These are phyloP conservation scores for Geotrichum cucujoidarum DNA, from an alignment of 1,139 yeast genomes.

Conservation along the genomic window DNA sequence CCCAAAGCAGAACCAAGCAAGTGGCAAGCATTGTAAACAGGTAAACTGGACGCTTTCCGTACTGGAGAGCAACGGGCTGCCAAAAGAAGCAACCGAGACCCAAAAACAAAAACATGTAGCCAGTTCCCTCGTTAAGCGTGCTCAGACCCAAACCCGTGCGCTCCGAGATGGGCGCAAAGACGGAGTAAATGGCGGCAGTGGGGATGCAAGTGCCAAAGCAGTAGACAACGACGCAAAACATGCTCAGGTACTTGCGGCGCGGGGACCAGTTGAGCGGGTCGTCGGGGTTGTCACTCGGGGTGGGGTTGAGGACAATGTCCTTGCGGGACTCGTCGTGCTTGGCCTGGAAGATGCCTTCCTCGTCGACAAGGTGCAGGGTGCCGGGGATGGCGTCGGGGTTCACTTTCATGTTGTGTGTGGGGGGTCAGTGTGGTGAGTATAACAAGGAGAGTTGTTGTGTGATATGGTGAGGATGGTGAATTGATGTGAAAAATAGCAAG, in stretches of 20 bases:
- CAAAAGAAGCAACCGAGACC: conserved; percentile 48
- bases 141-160: conserved; percentile 41
- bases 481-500: too few species aligned
- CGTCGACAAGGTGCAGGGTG: conserved; percentile 54
- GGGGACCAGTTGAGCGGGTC: conserved; percentile 47
- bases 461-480: too few species aligned
- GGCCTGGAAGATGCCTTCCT: conserved; percentile 33
- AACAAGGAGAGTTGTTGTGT: too few species aligned
- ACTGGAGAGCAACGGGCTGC: conserved; percentile 51
- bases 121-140: conserved; percentile 49
- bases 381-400: conserved; percentile 53
- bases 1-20: conserved; percentile 31
- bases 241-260: conserved; percentile 37
- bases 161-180: conserved; percentile 41
- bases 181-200: conserved; percentile 46
- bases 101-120: conserved; percentile 45
- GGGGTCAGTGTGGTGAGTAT: too few species aligned
- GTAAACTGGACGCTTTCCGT: conserved; percentile 51
- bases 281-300: conserved; percentile 46
- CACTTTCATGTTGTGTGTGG: conserved; percentile 17
- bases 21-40: conserved; percentile 40
- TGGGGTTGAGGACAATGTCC: conserved; percentile 42
- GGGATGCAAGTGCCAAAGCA: conserved; percentile 46
- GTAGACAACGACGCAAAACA: conserved; percentile 39
- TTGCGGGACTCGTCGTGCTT: conserved; percentile 29